Evolutionary conservation across 2,329 filamentous ascomycete species (phyloP).

Genomic region (Chrysosporium keratinophilum): DNA sequence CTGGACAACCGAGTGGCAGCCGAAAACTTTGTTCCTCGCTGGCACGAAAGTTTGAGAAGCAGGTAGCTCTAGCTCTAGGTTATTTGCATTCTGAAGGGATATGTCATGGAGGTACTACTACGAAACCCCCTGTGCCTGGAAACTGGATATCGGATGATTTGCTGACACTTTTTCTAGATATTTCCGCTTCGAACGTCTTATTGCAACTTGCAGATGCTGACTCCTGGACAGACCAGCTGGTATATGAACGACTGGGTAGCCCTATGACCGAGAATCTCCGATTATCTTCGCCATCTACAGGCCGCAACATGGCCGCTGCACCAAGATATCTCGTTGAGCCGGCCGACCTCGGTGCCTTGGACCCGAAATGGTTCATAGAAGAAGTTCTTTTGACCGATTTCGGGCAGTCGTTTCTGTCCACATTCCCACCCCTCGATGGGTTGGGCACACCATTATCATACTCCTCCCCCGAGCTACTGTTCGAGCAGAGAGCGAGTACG

Average conservation of each 20-base stretch:
- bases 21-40: background rate
- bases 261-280: background rate
- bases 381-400: too few relatives aligned
- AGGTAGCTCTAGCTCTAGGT: slow-evolving; percentile 3
- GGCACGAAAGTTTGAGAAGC: slow-evolving; percentile 1
- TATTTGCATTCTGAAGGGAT: slow-evolving; percentile 9
- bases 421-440: slow-evolving; percentile 12
- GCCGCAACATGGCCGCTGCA: background rate
- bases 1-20: background rate
- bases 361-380: too few relatives aligned
- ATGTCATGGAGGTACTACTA: slow-evolving; percentile 13
- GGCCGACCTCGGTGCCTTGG: too few relatives aligned
- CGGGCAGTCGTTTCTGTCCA: slow-evolving; percentile 19
- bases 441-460: slow-evolving; percentile 25
- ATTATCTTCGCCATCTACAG: background rate
- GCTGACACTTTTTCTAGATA: background rate
- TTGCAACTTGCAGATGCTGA: background rate
- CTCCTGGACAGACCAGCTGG: background rate
- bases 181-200: slow-evolving; percentile 7
- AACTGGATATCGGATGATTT: too few relatives aligned
- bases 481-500: slow-evolving; percentile 19
- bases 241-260: background rate
- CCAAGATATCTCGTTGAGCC: slow-evolving; percentile 8
- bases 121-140: background rate
- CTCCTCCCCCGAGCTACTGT: slow-evolving; percentile 22